phyloP scores from a whole-genome alignment of 1,139 yeast genomes.

The Zygosaccharomyces sapae region DNA sequence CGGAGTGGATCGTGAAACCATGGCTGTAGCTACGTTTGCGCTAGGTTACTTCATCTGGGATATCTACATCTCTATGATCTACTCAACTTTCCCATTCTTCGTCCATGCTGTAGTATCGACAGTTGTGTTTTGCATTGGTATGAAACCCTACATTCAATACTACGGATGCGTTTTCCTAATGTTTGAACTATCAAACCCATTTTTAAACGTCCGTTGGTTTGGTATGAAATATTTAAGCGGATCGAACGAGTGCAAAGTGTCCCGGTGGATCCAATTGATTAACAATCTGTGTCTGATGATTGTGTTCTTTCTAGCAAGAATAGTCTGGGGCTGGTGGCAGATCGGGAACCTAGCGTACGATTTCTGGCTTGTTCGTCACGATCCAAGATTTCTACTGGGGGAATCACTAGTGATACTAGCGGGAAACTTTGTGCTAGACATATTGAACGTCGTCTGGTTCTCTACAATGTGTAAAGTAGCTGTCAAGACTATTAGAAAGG shows the following conservation, averaged over 20 bases:
- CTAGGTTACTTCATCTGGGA: conserved; percentile 93
- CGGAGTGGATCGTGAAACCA: conserved; percentile 70
- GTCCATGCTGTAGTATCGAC: conserved; percentile 84
- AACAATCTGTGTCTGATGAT: conserved; percentile 69
- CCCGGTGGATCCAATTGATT: conserved; percentile 42
- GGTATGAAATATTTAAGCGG: conserved; percentile 55
- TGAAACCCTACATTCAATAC: conserved; percentile 72
- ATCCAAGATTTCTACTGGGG: conserved; percentile 43
- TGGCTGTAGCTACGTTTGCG: conserved; percentile 66
- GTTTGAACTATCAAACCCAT: conserved; percentile 91
- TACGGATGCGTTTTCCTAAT: conserved; percentile 80
- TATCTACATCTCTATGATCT: conserved; percentile 55
- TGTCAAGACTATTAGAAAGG: conserved; percentile 39
- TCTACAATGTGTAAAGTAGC: conserved; percentile 79
- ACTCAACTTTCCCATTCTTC: conserved; percentile 67
- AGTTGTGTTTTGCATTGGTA: conserved; percentile 60
- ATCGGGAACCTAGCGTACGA: conserved; percentile 52
- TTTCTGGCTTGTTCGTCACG: conserved; percentile 42
- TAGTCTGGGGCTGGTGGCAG: conserved; percentile 85
- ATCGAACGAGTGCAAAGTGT: conserved; percentile 33
- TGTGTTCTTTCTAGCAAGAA: conserved; percentile 72
- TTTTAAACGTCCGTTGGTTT: conserved; percentile 88
- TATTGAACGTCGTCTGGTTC: conserved; percentile 74
- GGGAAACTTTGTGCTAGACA: conserved; percentile 63
- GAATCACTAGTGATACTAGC: conserved; percentile 50